Evolutionary conservation across 805 yeast species (phyloP).

Genomic region (Torulaspora quercuum): DNA sequence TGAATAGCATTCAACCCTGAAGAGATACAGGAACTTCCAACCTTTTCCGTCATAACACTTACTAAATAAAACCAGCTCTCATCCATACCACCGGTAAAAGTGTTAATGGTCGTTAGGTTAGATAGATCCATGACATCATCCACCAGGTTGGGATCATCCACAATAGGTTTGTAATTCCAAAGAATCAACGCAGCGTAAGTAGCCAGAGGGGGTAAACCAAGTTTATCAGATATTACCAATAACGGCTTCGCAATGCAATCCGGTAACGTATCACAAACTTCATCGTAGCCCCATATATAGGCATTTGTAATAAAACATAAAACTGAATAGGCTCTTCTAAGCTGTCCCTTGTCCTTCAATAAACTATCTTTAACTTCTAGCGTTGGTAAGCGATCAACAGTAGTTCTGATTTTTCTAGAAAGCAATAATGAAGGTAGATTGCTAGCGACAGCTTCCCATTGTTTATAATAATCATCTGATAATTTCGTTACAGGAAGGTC

Average conservation of each 20-base stretch:
- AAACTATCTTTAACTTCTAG: constrained; percentile 48
- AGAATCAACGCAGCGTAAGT: constrained; percentile 84
- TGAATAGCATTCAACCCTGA: constrained; percentile 66
- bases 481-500: constrained; percentile 57
- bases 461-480: constrained; percentile 57
- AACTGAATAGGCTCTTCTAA: constrained; percentile 76
- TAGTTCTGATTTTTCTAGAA: constrained; percentile 54
- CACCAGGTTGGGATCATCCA: constrained; percentile 36
- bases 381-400: constrained; percentile 64
- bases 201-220: constrained; percentile 80
- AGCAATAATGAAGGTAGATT: constrained; percentile 72
- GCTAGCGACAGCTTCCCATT: constrained; percentile 72
- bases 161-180: constrained; percentile 76
- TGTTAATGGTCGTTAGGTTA: constrained; percentile 71
- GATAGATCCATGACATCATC: constrained; percentile 51
- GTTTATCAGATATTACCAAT: constrained; percentile 49
- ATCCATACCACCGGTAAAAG: constrained; percentile 86
- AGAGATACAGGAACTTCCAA: constrained; percentile 68
- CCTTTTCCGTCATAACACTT: constrained; percentile 78
- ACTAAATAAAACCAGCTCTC: constrained; percentile 93
- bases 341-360: constrained; percentile 43
- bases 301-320: constrained; percentile 82
- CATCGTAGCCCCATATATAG: constrained; percentile 79
- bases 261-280: constrained; percentile 63
- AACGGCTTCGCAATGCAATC: constrained; percentile 67